Base-by-base conservation (phyloP, 202 grass and related monocot species). In the Dendrocalamus latiflorus region DNA sequence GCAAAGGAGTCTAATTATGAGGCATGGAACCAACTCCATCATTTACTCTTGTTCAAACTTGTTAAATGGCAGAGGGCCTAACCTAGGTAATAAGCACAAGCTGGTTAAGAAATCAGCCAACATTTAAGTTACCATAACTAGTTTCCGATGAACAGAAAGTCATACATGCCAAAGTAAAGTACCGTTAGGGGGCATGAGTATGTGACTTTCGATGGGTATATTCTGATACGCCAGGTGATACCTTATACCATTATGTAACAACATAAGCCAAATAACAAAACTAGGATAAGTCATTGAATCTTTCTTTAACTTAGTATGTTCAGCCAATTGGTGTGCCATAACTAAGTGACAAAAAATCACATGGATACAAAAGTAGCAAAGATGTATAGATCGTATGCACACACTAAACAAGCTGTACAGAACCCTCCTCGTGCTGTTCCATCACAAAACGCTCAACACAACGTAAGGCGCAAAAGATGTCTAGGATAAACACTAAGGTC, bases 11-110 rank as follows among this genome's bases (percentile, higher is more conserved):
- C 43, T 37, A 90, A 57, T 18, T 68, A 74, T 75, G 44, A 36
- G 60, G 20, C 49, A 70, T 69, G 37, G 11, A 79, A n/a, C 69
- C 53, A 25, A 75, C 20, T 75, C 26, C 68, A 79, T 58, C 74
- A 68, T 65, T 81, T 66, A n/a, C n/a, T n/a, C n/a, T 65, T 58
- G 57, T 68, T 60, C 28, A 86, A 58, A 68, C 70, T 79, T 86
- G 60, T 57, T 72, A 86, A 76, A 72, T 72, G 47, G 30, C 38
- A 77, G 18, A 72, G 42, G 59, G 18, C 38, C 57, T 82, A 76
- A 51, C 21, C 50, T 57, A 64, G 41, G 16, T 38, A 86, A 82
- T 70, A 64, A 55, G 36, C 70, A 68, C 62, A 76, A 65, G n/a
- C 15, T 65, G 37, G 21, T 68, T 48, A 70, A 43, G 8, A 80